These are phyloP conservation scores for Debaryomyces sp. DNA, from an alignment of 1,139 yeast genomes.

Conservation along the genomic window DNA sequence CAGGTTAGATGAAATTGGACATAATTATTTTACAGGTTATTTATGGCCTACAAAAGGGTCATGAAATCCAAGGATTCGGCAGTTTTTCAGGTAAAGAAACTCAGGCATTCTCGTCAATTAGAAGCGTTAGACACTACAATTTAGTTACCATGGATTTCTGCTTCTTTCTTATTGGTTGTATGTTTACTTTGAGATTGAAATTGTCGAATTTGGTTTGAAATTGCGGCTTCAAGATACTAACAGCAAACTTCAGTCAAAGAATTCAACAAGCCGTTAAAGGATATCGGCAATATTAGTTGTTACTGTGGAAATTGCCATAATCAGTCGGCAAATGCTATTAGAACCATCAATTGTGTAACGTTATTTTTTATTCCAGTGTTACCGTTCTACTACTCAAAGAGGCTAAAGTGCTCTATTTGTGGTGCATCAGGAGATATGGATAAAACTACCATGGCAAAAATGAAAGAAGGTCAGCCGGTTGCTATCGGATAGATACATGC, in stretches of 20 bases:
- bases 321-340: constrained; percentile 45
- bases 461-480: constrained; percentile 45
- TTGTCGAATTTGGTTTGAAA: not conserved
- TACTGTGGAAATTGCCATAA: constrained; percentile 49
- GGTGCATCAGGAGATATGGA: constrained; percentile 45
- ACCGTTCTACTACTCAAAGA: constrained; percentile 43
- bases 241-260: constrained; percentile 26
- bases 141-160: constrained; percentile 29
- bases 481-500: constrained; percentile 32
- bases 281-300: constrained; percentile 31
- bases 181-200: constrained; percentile 13
- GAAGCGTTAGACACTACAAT: not conserved
- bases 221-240: constrained; percentile 7
- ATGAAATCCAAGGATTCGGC: not conserved
- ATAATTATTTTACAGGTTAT: constrained; percentile 2
- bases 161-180: constrained; percentile 36
- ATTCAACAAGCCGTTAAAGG: constrained; percentile 30
- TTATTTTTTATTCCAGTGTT: constrained; percentile 48
- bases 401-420: constrained; percentile 46
- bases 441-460: constrained; percentile 29
- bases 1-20: not conserved
- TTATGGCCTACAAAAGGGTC: not conserved
- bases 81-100: not conserved
- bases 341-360: constrained; percentile 47
- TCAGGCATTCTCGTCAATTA: not conserved